These are phyloP conservation scores for Russula virescens DNA, from an alignment of 768 basidiomycete species.

Conservation along the genomic window DNA sequence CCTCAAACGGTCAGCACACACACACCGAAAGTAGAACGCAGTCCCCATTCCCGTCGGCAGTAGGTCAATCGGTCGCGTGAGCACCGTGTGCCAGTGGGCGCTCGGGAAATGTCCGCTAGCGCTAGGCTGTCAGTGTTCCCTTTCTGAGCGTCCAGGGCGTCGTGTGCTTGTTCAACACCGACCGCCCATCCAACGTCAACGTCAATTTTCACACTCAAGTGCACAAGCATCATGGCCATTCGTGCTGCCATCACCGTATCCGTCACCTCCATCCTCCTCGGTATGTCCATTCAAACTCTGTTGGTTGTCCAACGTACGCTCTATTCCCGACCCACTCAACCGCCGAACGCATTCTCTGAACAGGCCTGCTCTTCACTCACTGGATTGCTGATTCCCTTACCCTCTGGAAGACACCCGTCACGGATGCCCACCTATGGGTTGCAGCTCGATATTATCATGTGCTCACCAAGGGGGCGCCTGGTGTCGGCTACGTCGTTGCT, in stretches of 20 bases:
- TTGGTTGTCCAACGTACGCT: background rate
- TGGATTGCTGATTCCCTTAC: slow-evolving; percentile 93
- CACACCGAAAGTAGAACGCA: too few species aligned
- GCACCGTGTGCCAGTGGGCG: too few species aligned
- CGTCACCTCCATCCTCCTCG: slow-evolving; percentile 74
- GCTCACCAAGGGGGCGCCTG: slow-evolving; percentile 57
- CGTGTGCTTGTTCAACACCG: background rate
- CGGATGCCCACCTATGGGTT: slow-evolving; percentile 79
- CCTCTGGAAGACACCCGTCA: slow-evolving; percentile 78
- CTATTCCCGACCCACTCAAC: slow-evolving; percentile 1
- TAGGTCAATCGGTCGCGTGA: too few species aligned
- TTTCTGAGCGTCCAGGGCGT: background rate
- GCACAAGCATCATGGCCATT: slow-evolving; percentile 39
- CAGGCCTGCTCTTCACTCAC: slow-evolving; percentile 79
- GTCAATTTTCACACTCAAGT: background rate
- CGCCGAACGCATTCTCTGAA: background rate
- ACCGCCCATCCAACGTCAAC: background rate
- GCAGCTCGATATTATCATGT: slow-evolving; percentile 80
- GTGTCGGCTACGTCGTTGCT: slow-evolving; percentile 52
- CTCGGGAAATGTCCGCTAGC: too few species aligned
- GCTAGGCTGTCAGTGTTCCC: background rate
- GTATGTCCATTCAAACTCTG: slow-evolving; percentile 34
- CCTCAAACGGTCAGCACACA: too few species aligned
- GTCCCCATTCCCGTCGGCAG: too few species aligned
- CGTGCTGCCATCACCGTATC: slow-evolving; percentile 71